Conservation (phyloP, 345 rosid species). For the Microcos paniculata region DNA sequence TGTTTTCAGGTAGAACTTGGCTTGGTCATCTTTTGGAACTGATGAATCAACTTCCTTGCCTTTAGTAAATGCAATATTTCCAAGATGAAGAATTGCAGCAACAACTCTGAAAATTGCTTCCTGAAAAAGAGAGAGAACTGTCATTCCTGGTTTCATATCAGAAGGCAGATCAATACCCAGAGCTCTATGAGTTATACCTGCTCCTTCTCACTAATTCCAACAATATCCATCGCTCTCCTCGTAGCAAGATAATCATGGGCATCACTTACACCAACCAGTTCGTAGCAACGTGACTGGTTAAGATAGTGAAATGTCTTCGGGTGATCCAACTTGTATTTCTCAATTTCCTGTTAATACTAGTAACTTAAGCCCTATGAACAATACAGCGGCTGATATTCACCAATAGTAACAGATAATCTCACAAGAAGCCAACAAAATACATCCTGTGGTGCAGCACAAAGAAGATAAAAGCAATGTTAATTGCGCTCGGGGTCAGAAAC, state of each 20-base stretch:
- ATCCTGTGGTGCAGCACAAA: conserved; percentile 98
- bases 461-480: conserved; percentile 95
- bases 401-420: background rate
- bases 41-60: conserved; percentile 92
- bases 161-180: background rate
- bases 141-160: background rate
- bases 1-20: conserved; percentile 75
- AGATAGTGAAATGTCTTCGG: conserved; percentile 86
- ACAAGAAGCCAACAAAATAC: conserved; percentile 32
- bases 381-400: background rate
- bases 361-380: conserved; percentile 15
- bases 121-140: conserved; percentile 33
- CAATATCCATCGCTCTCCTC: conserved; percentile 92
- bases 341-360: conserved; percentile 58
- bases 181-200: conserved; percentile 47
- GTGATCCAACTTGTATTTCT: conserved; percentile 66
- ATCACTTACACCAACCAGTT: conserved; percentile 83
- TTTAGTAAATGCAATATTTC: conserved; percentile 74
- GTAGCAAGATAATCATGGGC: conserved; percentile 94
- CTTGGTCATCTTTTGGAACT: conserved; percentile 70
- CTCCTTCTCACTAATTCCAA: conserved; percentile 82
- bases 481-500: conserved; percentile 86
- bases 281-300: conserved; percentile 82
- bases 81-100: conserved; percentile 85
- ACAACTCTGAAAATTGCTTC: conserved; percentile 98